A percentile compares a stretch with the other conserved stretches of the same genome.
Conservation (phyloP, 345 rosid species). For the Citrus trifoliata region DNA sequence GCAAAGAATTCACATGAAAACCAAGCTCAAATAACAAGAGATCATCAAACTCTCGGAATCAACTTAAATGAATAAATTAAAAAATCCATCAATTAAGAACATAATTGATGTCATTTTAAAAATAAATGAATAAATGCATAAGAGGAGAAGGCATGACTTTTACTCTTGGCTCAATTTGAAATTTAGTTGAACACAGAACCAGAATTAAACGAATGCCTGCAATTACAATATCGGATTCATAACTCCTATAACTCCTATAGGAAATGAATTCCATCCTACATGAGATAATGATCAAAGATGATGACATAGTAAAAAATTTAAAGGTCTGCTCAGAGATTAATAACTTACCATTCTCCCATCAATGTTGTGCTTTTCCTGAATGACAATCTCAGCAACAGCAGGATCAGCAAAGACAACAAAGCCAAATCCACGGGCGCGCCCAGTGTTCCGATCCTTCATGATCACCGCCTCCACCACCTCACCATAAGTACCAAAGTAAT, state of each 20-base stretch:
- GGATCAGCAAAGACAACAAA: slow-evolving; percentile 93
- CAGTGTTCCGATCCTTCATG: slow-evolving; percentile 96
- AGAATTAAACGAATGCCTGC: slow-evolving; percentile 31
- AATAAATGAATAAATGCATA: slow-evolving; percentile 10
- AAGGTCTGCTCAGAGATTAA: slow-evolving; percentile 5
- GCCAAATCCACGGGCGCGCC: slow-evolving; percentile 99
- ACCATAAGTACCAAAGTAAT: slow-evolving; percentile 80
- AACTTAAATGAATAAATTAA: not conserved
- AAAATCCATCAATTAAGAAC: not conserved
- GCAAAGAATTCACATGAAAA: slow-evolving; percentile 25
- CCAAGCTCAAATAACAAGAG: slow-evolving; percentile 5
- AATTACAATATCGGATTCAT: slow-evolving; percentile 31
- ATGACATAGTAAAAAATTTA: not conserved
- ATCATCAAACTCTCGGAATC: not conserved
- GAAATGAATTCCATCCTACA: slow-evolving; percentile 11
- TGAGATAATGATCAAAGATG: slow-evolving; percentile 7
- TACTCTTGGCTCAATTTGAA: slow-evolving; percentile 29
- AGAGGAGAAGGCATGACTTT: slow-evolving; percentile 6
- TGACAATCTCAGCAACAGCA: slow-evolving; percentile 84
- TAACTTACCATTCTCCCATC: slow-evolving; percentile 89
- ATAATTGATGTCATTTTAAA: slow-evolving; percentile 8
- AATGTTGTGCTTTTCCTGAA: slow-evolving; percentile 77
- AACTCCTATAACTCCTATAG: slow-evolving; percentile 17
- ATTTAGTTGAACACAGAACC: slow-evolving; percentile 28
- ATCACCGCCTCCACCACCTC: slow-evolving; percentile 96